These are phyloP conservation scores for Peterozyma toletana DNA, from an alignment of 805 yeast species.

Conservation along the genomic window DNA sequence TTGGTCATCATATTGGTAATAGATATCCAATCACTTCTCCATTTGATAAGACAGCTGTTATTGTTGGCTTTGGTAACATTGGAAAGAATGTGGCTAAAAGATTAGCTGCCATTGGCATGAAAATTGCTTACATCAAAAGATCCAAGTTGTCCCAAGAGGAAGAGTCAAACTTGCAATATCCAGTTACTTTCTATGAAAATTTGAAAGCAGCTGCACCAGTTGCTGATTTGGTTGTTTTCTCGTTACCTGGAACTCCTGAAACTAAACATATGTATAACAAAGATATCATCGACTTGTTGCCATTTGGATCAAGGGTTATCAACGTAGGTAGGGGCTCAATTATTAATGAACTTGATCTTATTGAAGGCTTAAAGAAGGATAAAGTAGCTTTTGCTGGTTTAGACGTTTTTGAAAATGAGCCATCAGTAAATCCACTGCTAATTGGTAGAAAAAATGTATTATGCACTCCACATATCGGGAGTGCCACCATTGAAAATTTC, in stretches of 20 bases:
- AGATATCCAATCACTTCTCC: slow-evolving; percentile 41
- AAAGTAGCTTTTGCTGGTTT: slow-evolving; percentile 48
- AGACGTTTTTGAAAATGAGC: slow-evolving; percentile 56
- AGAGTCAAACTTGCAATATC: slow-evolving; percentile 32
- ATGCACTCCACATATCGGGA: slow-evolving; percentile 67
- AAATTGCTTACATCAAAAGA: slow-evolving; percentile 56
- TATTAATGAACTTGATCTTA: slow-evolving; percentile 42
- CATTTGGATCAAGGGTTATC: slow-evolving; percentile 49
- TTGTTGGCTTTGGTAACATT: slow-evolving; percentile 73
- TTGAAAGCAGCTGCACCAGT: slow-evolving; percentile 31
- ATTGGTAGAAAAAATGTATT: slow-evolving; percentile 54
- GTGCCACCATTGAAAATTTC: slow-evolving; percentile 53
- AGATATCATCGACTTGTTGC: slow-evolving; percentile 36
- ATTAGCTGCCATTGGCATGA: slow-evolving; percentile 55
- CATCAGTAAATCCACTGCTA: slow-evolving; percentile 32
- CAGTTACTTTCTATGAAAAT: slow-evolving; percentile 34
- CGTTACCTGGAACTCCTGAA: slow-evolving; percentile 57
- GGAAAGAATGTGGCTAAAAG: slow-evolving; percentile 59
- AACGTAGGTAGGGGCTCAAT: slow-evolving; percentile 56
- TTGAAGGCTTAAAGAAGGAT: slow-evolving; percentile 32
- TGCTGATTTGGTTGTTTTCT: slow-evolving; percentile 54
- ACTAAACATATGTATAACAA: slow-evolving; percentile 50
- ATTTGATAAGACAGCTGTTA: slow-evolving; percentile 46
- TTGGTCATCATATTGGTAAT: slow-evolving; percentile 38
- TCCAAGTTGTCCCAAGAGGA: slow-evolving; percentile 29